Evolutionary conservation across 129 eudicot species (phyloP).

Genomic region (Lactuca sativa): DNA sequence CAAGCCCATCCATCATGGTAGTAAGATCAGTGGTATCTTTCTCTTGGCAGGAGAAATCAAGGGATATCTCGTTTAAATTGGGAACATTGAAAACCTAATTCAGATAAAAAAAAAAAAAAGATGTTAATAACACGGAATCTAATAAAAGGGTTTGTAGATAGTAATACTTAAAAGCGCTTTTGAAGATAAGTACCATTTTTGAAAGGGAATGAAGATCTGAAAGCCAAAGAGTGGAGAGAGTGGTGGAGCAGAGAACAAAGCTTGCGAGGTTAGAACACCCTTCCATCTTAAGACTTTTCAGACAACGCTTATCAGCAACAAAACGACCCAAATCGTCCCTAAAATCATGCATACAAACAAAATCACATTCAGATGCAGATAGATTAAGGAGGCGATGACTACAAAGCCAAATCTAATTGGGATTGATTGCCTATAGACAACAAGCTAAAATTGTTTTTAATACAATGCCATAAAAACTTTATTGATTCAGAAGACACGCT

Average conservation of each 20-base stretch:
- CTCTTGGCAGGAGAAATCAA: constrained; percentile 77
- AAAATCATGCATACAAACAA: constrained; percentile 16
- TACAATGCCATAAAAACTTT: background rate
- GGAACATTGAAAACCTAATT: constrained; percentile 84
- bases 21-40: constrained; percentile 77
- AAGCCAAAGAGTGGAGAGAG: constrained; percentile 84
- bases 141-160: too few relatives aligned
- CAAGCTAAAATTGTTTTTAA: background rate
- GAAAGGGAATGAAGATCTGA: constrained; percentile 87
- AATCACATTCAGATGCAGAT: constrained; percentile 9
- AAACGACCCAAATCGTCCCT: constrained; percentile 97
- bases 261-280: constrained; percentile 86
- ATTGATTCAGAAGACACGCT: background rate
- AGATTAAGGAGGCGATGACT: background rate
- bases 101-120: background rate
- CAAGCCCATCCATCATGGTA: constrained; percentile 62
- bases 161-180: background rate
- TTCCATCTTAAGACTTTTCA: constrained; percentile 82
- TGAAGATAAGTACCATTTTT: constrained; percentile 56
- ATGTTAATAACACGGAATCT: background rate
- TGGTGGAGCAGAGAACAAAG: constrained; percentile 59
- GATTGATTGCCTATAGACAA: background rate
- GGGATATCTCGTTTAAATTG: constrained; percentile 72
- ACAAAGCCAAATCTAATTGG: background rate
- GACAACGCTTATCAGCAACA: constrained; percentile 73